Conservation (phyloP, 23 red algal genomes). For the Gracilariopsis chorda region DNA sequence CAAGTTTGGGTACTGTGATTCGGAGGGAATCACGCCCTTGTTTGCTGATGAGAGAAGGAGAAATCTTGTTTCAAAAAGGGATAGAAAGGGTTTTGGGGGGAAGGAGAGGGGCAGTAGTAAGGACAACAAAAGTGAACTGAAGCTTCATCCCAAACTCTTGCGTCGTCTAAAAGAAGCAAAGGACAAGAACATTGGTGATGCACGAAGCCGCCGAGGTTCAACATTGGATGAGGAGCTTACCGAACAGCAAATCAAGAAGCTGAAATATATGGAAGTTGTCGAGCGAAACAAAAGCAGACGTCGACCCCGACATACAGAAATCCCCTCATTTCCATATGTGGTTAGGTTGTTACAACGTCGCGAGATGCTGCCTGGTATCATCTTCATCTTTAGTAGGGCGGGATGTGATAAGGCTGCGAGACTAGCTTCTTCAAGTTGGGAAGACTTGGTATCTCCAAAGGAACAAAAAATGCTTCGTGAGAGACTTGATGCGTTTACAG, state of each 20-base stretch:
- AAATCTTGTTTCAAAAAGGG: neutral
- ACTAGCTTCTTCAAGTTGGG: conserved; percentile 24
- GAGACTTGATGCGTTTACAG: conserved; percentile 69
- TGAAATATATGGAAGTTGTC: conserved; percentile 14
- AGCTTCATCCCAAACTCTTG: conserved; percentile 62
- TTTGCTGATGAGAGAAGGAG: conserved; percentile 38
- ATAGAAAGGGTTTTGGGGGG: conserved; percentile 22
- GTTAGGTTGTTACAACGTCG: conserved; percentile 52
- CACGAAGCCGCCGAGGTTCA: neutral
- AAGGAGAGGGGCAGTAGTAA: neutral
- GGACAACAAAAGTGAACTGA: neutral
- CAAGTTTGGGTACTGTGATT: conserved; percentile 67
- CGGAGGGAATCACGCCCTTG: conserved; percentile 71
- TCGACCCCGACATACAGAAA: conserved; percentile 24
- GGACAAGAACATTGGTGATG: neutral
- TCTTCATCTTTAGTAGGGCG: conserved; percentile 93
- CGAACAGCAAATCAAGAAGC: neutral
- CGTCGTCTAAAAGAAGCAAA: conserved; percentile 10
- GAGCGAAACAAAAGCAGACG: neutral
- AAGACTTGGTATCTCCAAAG: conserved; percentile 34
- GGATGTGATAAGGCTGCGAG: conserved; percentile 92
- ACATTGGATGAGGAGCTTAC: neutral
- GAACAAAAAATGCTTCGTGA: conserved; percentile 53
- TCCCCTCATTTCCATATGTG: conserved; percentile 83
- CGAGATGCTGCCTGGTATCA: conserved; percentile 90